Conservation (phyloP, 495 filamentous ascomycete genomes). For the Talaromyces wortmannii region DNA sequence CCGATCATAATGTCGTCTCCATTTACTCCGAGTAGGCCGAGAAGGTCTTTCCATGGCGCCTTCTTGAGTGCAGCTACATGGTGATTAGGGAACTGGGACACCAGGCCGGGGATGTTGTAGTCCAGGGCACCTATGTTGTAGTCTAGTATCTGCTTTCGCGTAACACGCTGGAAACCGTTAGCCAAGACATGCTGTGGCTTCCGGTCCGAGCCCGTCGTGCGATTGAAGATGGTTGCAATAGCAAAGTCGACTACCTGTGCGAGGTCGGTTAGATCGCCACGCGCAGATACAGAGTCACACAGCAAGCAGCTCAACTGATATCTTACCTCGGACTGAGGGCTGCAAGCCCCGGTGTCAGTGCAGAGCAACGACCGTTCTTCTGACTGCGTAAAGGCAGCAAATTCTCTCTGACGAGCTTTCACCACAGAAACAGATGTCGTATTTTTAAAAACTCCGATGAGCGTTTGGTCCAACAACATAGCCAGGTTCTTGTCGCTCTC, state of each 20-base stretch:
- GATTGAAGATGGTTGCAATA: constrained; percentile 67
- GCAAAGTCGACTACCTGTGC: constrained; percentile 77
- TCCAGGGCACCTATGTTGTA: constrained; percentile 21
- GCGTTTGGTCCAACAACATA: constrained; percentile 56
- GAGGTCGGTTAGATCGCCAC: neutral
- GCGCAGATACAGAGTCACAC: neutral
- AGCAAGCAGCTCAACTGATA: no score
- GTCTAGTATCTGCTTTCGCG: constrained; percentile 10
- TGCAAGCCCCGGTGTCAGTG: constrained; percentile 29
- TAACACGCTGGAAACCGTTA: constrained; percentile 59
- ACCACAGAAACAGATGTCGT: constrained; percentile 19
- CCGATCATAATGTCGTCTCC: constrained; percentile 80
- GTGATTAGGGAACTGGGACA: constrained; percentile 54
- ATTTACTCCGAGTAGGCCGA: constrained; percentile 63
- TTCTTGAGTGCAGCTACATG: constrained; percentile 65
- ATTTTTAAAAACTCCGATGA: constrained; percentile 49
- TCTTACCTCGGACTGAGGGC: constrained; percentile 54
- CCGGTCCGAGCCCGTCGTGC: constrained; percentile 30
- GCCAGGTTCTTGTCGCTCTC: constrained; percentile 33
- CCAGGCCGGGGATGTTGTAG: constrained; percentile 45
- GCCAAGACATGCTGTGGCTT: constrained; percentile 68
- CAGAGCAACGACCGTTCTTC: constrained; percentile 24
- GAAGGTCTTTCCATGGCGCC: constrained; percentile 63
- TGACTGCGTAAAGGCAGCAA: constrained; percentile 62
- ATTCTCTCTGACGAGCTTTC: constrained; percentile 45